These are phyloP conservation scores for Ananas comosus DNA, from an alignment of 176 grass and related monocot species.

Conservation along the genomic window DNA sequence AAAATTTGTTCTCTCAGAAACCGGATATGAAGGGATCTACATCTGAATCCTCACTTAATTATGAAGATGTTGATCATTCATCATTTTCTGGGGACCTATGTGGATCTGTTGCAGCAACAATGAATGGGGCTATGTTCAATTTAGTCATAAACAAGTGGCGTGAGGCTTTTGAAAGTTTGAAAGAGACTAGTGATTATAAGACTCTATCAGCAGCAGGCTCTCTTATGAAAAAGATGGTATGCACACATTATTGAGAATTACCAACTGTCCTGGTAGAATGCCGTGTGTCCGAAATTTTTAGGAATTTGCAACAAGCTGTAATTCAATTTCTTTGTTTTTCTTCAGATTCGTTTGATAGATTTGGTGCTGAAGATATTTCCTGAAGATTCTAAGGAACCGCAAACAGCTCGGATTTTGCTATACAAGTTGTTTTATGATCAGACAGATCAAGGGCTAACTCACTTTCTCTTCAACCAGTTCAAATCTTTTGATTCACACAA, in stretches of 20 bases:
- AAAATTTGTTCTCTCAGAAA: slow-evolving; percentile 45
- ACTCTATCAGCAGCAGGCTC: slow-evolving; percentile 72
- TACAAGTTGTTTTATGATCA: slow-evolving; percentile 99
- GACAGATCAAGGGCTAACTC: slow-evolving; percentile 82
- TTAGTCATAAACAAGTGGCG: slow-evolving; percentile 77
- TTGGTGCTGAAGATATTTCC: slow-evolving; percentile 74
- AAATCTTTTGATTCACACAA: slow-evolving; percentile 86
- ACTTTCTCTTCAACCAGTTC: slow-evolving; percentile 83
- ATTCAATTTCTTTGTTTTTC: neutral
- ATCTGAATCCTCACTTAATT: slow-evolving; percentile 42
- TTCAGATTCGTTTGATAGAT: slow-evolving; percentile 92
- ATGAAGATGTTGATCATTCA: slow-evolving; percentile 15
- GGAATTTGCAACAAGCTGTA: no score
- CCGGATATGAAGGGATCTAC: slow-evolving; percentile 16
- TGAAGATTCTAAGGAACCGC: slow-evolving; percentile 77
- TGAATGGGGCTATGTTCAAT: slow-evolving; percentile 90
- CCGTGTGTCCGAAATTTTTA: no score
- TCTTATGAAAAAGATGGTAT: slow-evolving; percentile 85
- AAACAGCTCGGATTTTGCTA: slow-evolving; percentile 70
- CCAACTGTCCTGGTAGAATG: no score
- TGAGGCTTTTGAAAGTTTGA: slow-evolving; percentile 67
- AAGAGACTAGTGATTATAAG: slow-evolving; percentile 79
- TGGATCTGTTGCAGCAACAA: slow-evolving; percentile 77
- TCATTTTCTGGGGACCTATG: slow-evolving; percentile 68
- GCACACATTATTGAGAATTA: slow-evolving; percentile 14